Percentiles rank a stretch among this genome's conserved stretches.
Evolutionary conservation across 2,329 filamentous ascomycete genomes (phyloP).

Genomic region (Ampelomyces quisqualis): DNA sequence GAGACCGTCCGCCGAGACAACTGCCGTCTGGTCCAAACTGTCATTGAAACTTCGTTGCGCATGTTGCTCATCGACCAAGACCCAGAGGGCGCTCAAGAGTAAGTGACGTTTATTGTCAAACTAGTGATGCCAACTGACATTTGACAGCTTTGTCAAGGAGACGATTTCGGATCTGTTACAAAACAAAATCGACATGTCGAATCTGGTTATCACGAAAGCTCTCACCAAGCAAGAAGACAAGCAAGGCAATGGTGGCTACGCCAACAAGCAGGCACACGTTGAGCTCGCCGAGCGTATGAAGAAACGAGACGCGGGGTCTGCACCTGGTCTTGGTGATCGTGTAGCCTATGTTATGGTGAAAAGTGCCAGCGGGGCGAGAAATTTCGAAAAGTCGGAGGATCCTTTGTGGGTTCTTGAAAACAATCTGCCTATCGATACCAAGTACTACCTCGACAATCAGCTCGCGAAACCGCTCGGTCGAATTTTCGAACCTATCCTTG

Average conservation of each 20-base stretch:
- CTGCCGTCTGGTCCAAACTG: conserved; percentile 90
- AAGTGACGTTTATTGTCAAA: conserved; percentile 47
- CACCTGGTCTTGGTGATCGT: conserved; percentile 87
- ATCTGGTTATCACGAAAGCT: conserved; percentile 97
- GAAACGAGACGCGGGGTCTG: conserved; percentile 93
- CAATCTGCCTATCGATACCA: conserved; percentile 96
- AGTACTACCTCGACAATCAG: conserved; percentile 98
- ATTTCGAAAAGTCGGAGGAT: conserved; percentile 96
- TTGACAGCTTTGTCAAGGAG: conserved; percentile 3
- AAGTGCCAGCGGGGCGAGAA: conserved; percentile 83
- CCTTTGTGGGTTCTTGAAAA: conserved; percentile 96
- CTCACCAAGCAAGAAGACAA: conserved; percentile 66
- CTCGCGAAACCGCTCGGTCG: conserved; percentile 89
- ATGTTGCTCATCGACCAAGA: conserved; percentile 96
- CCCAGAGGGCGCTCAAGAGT: conserved; percentile 88
- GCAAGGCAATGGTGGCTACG: conserved; percentile 58
- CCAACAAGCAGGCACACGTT: conserved; percentile 90
- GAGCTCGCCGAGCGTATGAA: conserved; percentile 95
- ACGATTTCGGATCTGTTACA: conserved; percentile 73
- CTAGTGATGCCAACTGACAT: conserved; percentile 42
- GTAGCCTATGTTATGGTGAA: conserved; percentile 98
- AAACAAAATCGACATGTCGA: conserved; percentile 98
- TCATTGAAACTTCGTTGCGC: conserved; percentile 92
- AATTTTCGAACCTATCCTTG: conserved; percentile 97
- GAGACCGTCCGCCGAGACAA: conserved; percentile 98